Evolutionary conservation across 164 flowering plant genomes (phyloP), one percentile per base, ranked within the genome.

Genomic region (Paratinospora sagittata): DNA sequence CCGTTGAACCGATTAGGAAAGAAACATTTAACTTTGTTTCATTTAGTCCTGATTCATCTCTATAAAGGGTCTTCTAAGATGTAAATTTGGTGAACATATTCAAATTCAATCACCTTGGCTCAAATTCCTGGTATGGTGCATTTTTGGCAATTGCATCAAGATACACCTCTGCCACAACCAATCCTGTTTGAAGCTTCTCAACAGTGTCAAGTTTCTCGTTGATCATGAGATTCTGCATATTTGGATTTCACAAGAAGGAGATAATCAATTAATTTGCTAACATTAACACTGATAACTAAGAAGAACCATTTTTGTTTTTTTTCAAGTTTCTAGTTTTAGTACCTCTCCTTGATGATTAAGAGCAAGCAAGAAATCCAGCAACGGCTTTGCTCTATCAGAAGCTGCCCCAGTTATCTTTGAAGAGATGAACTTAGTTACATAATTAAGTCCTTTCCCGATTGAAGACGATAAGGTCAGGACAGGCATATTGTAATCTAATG

Each of bases 311-410:
- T 14, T 26, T 0, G n/a, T 43, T 24, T 23, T 23, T 63, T 52
- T 3, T 37, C 34, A 27, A 65, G 27, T 27, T 52, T 71, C 47
- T 26, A 41, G n/a, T 41, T 67, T 55, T 12, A 73, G 17, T 85
- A 93, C 99, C 81, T 93, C 88, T 81, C 90, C 99, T 13, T 81
- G 82, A 77, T 89, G 85, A 58, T 85, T 81, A 13, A 90, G 80
- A 16, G 81, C 76, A 1, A 81, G 73, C 27, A 96, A 78, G 76
- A 84, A 87, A 55, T 95, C 86, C 8, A 93, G 75, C 75, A 93
- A 80, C 39, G 84, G 81, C 71, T 85, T 85, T 37, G 84, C 81
- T 21, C 72, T 74, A 30, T 80, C 81, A 1, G 79, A 33, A 30
- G 3, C 4, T 55, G 70, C 73, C 11, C 75, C 76, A 17, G 70